Percentiles rank a stretch among this genome's conserved stretches.
Evolutionary conservation across 805 yeast genomes (phyloP).

Genomic region (Hanseniaspora osmophila): DNA sequence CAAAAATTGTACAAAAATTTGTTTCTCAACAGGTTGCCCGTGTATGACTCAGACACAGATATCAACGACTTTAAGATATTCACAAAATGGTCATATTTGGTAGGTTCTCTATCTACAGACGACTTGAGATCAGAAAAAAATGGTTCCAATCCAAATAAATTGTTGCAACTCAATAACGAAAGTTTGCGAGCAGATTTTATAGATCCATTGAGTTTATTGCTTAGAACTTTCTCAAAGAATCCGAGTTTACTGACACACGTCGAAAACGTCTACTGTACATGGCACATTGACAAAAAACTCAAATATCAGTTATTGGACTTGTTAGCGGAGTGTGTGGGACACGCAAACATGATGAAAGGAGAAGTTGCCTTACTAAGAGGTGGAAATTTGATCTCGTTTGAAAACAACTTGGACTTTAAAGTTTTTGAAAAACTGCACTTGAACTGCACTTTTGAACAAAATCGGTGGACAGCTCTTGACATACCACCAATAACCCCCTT

Average conservation of each 20-base stretch:
- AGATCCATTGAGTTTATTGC: background rate
- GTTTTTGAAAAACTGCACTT: constrained; percentile 1
- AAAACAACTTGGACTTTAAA: constrained; percentile 2
- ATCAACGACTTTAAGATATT: background rate
- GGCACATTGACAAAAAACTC: constrained; percentile 2
- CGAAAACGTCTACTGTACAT: constrained; percentile 1
- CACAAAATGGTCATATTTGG: background rate
- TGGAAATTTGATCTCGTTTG: constrained; percentile 1
- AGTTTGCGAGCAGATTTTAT: too few relatives aligned
- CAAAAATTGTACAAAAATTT: constrained; percentile 2
- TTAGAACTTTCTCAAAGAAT: background rate
- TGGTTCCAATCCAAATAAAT: too few relatives aligned
- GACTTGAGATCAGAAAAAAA: too few relatives aligned
- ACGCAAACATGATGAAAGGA: background rate
- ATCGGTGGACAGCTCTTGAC: background rate
- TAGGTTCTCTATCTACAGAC: too few relatives aligned
- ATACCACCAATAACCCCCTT: background rate
- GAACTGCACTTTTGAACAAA: background rate
- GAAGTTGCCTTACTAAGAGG: background rate
- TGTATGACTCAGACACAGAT: background rate
- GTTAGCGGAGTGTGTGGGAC: background rate
- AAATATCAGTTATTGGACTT: background rate
- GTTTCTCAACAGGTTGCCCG: constrained; percentile 1
- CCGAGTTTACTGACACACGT: background rate
- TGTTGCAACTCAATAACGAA: too few relatives aligned